Conservation (phyloP, 805 yeast species). For the Millerago galiae region DNA sequence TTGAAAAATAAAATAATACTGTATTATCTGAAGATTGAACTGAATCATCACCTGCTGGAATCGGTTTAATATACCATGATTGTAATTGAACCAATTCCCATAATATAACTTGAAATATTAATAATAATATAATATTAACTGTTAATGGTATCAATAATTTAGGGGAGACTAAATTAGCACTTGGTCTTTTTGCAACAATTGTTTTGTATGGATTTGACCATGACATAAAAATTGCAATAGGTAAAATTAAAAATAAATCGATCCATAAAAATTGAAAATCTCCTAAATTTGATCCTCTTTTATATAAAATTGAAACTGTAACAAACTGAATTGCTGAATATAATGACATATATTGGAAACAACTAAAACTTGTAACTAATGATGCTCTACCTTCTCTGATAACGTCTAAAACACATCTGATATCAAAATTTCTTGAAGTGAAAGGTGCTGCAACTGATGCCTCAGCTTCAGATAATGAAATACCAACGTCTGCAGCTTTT, state of each 20-base stretch:
- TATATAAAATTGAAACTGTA: constrained; percentile 78
- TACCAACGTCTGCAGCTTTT: constrained; percentile 96
- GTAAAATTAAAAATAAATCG: constrained; percentile 83
- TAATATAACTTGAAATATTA: constrained; percentile 57
- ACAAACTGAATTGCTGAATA: constrained; percentile 95
- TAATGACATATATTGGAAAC: constrained; percentile 96
- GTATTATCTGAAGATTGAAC: constrained; percentile 91
- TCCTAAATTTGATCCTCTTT: constrained; percentile 87
- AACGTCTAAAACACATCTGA: constrained; percentile 86
- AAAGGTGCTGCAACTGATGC: constrained; percentile 99
- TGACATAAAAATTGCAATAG: constrained; percentile 95
- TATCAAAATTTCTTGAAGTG: constrained; percentile 84
- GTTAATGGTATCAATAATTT: constrained; percentile 78
- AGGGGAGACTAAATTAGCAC: constrained; percentile 87
- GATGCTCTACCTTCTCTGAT: constrained; percentile 94
- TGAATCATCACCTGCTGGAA: constrained; percentile 74
- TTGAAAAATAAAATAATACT: constrained; percentile 68
- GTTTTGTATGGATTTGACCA: constrained; percentile 78
- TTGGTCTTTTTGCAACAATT: constrained; percentile 72
- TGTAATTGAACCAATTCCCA: constrained; percentile 56
- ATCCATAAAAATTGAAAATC: constrained; percentile 95
- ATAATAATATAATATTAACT: constrained; percentile 63
- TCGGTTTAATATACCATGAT: constrained; percentile 75
- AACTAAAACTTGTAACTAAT: constrained; percentile 88
- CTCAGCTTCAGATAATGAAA: constrained; percentile 93